Evolutionary conservation across 805 yeast genomes (phyloP), one percentile per base, ranked within the genome.

Genomic region (Candida yuanshanica): DNA sequence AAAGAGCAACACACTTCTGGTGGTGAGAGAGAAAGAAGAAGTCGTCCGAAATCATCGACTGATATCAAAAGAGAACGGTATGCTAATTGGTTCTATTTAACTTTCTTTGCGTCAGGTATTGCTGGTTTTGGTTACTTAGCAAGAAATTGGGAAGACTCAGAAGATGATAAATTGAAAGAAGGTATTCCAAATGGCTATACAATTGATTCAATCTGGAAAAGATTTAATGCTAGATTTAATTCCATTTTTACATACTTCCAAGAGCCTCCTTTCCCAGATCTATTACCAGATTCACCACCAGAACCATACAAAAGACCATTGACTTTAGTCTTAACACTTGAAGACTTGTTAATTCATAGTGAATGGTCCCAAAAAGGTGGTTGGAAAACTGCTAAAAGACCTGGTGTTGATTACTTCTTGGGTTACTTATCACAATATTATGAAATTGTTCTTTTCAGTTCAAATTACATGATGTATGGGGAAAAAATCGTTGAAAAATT

Each of bases 341-440:
- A 93, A 55, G 99, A 93, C 57, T 68, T 93, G 45, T 74, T 93
- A 58, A 78, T 91, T 43, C 96, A 93, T 62, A 81, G 95, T 31
- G 86, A 83, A 48, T 93, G 99, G 99, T 77, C 86, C 43, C 78
- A 87, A 51, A 79, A 86, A 63, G 74, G 79, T 59, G 99, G 99
- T 41, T 93, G 99, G 99, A 82, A 93, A 68, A 91, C 97, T 13
- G 98, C 96, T 23, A 93, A 93, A 72, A 87, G 99, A 70, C 98
- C 99, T 25, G 99, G 99, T 48, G 81, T 88, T 46, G 99, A 95
- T 64, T 93, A 93, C 70, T 93, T 93, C 68, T 69, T 93, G 60
- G 96, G 95, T 22, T 93, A 93, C 65, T 70, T 93, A 53, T 85
- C 96, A 7, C 95, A 87, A 67, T 91, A 89, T 70, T 93, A 91